These are phyloP conservation scores for Populus nigra DNA, from an alignment of 345 rosid species.

Conservation along the genomic window DNA sequence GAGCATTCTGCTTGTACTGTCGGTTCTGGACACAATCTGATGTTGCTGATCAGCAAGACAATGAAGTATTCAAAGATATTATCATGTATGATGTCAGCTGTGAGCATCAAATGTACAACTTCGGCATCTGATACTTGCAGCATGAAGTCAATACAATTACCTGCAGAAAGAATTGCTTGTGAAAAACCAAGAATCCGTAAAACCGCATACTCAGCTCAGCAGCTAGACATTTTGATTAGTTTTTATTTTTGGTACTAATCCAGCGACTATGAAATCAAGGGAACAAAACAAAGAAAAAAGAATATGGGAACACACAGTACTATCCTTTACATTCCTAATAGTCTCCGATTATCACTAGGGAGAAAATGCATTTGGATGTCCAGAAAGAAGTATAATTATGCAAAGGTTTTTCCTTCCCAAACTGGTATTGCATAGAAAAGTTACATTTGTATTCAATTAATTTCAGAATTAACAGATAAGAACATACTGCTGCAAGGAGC, in stretches of 20 bases:
- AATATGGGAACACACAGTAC: not conserved
- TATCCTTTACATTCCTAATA: no score
- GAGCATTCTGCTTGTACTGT: not conserved
- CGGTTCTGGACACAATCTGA: not conserved
- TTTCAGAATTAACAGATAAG: not conserved
- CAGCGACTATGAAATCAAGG: not conserved
- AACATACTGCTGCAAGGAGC: slow-evolving; percentile 9
- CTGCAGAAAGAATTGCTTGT: not conserved
- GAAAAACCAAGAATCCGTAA: not conserved
- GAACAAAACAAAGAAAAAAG: not conserved
- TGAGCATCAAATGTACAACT: not conserved
- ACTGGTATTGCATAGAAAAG: not conserved
- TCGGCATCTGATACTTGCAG: not conserved
- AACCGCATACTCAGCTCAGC: not conserved
- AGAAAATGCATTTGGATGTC: no score
- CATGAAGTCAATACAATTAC: not conserved
- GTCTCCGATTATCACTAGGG: no score
- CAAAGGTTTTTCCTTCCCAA: no score
- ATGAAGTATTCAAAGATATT: not conserved
- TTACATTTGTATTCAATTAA: not conserved
- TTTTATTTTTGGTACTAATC: not conserved
- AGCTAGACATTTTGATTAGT: not conserved
- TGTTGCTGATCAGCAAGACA: not conserved
- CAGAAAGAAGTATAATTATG: no score
- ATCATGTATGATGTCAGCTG: not conserved